These are phyloP conservation scores for Neurospora terricola DNA, from an alignment of 495 filamentous ascomycete species.

Conservation along the genomic window DNA sequence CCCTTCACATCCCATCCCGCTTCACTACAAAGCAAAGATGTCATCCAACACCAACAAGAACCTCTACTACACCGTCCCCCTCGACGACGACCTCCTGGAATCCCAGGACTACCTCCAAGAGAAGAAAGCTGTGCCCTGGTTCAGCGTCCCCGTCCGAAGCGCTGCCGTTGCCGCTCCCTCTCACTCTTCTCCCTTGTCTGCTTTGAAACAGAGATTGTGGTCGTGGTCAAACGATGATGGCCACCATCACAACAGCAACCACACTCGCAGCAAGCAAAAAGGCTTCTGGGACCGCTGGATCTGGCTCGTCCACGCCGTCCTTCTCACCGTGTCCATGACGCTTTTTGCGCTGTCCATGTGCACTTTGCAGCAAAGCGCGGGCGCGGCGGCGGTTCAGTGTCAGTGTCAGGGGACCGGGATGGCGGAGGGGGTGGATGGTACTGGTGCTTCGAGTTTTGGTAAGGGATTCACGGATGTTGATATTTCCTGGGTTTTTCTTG, in stretches of 20 bases:
- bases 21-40: not conserved
- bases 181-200: not conserved
- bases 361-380: constrained; percentile 15
- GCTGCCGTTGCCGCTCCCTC: not conserved
- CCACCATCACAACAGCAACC: not conserved
- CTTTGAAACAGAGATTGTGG: not conserved
- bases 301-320: constrained; percentile 34
- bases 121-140: constrained; percentile 11
- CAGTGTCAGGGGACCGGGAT: not conserved
- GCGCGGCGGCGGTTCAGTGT: constrained; percentile 6
- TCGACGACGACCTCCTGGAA: constrained; percentile 26
- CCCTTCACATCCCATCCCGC: not conserved
- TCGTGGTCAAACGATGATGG: not conserved
- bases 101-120: constrained; percentile 16
- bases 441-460: not conserved
- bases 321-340: constrained; percentile 31
- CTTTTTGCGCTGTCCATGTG: constrained; percentile 35
- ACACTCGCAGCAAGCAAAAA: not conserved
- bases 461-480: not conserved
- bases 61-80: constrained; percentile 21
- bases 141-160: not conserved
- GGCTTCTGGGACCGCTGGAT: constrained; percentile 20
- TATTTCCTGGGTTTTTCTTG: not conserved
- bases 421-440: not conserved
- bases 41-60: not conserved